These are phyloP conservation scores for Spiraea crenata DNA, from an alignment of 331 rosid genomes.

Conservation along the genomic window DNA sequence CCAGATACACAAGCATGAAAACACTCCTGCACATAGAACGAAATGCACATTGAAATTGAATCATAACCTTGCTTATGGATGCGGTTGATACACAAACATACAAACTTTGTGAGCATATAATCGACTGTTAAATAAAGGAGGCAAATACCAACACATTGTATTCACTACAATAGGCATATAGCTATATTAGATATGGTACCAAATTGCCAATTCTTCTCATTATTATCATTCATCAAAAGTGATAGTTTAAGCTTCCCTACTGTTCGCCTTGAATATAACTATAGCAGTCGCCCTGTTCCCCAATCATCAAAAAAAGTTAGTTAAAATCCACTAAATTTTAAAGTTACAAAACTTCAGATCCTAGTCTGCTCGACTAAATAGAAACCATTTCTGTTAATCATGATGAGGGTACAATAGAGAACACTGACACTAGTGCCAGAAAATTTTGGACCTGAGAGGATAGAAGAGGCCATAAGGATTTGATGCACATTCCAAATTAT, in stretches of 20 bases:
- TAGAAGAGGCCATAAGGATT: background rate
- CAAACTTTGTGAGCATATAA: background rate
- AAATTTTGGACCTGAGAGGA: background rate
- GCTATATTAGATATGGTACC: background rate
- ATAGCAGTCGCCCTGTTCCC: no score
- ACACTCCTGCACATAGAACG: slow-evolving; percentile 62
- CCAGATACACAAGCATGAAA: slow-evolving; percentile 90
- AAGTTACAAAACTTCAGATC: background rate
- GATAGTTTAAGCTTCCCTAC: background rate
- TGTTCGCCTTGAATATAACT: background rate
- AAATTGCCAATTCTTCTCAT: background rate
- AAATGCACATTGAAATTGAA: slow-evolving; percentile 6
- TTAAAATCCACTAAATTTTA: no score
- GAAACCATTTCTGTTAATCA: background rate
- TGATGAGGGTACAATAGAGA: background rate
- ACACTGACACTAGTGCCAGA: background rate
- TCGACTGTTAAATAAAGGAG: background rate
- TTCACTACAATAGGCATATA: background rate
- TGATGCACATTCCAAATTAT: background rate
- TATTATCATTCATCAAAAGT: background rate
- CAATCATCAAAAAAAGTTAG: background rate
- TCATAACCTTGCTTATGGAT: background rate
- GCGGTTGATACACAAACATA: background rate
- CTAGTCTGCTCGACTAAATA: background rate
- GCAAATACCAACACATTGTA: background rate